Conservation (phyloP, 805 yeast genomes). For the Cyberlindnera meyerae region DNA sequence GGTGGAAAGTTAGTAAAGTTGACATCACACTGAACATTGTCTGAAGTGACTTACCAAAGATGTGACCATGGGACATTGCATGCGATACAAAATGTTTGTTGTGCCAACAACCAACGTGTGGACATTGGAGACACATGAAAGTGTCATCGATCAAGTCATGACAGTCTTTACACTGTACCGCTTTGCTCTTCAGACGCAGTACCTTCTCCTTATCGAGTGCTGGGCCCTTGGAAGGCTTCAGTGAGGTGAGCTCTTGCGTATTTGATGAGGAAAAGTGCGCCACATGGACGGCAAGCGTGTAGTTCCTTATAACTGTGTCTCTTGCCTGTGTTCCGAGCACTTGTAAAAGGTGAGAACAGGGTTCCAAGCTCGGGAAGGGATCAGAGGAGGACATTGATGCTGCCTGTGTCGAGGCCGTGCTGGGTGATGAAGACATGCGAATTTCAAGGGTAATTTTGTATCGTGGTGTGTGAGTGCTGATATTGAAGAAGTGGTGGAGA, state of each 20-base stretch:
- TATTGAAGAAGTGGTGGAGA: no score
- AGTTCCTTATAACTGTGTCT: constrained; percentile 25
- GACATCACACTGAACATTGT: neutral
- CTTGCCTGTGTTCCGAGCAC: constrained; percentile 24
- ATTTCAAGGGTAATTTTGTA: no score
- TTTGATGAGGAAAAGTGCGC: constrained; percentile 12
- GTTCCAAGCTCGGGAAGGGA: constrained; percentile 9
- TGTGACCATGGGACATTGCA: constrained; percentile 44
- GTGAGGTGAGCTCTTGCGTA: constrained; percentile 6
- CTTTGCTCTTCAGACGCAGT: constrained; percentile 36
- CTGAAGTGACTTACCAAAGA: constrained; percentile 40
- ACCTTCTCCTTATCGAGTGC: constrained; percentile 34
- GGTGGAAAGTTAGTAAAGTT: neutral
- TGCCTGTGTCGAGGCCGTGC: no score
- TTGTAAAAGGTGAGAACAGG: constrained; percentile 26
- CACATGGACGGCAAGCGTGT: constrained; percentile 23
- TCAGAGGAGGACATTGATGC: neutral
- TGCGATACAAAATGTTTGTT: constrained; percentile 43
- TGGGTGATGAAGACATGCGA: no score
- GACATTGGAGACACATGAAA: constrained; percentile 73
- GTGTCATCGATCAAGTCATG: constrained; percentile 30
- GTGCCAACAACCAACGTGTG: constrained; percentile 66
- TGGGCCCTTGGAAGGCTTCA: constrained; percentile 9
- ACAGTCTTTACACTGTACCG: constrained; percentile 51
- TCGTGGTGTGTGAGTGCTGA: no score